Conservation (phyloP, 1,284 basidiomycete genomes). For the Irpex sp. region DNA sequence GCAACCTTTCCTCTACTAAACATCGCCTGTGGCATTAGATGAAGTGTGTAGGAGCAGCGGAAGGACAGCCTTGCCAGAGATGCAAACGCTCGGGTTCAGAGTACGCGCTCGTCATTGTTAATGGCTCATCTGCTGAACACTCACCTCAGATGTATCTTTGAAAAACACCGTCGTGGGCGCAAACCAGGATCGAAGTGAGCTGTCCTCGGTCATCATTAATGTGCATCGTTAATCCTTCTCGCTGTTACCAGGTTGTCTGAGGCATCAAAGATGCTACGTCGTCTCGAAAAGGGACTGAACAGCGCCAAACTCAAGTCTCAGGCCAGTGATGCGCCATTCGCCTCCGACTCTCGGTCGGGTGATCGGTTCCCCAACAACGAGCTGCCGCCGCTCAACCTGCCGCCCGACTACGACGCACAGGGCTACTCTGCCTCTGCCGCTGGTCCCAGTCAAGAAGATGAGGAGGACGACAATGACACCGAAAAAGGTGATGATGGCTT, state of each 20-base stretch:
- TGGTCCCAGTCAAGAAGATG: constrained; percentile 29
- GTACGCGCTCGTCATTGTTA: constrained; percentile 35
- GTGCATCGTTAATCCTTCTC: background rate
- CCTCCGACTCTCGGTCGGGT: constrained; percentile 29
- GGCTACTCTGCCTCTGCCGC: constrained; percentile 25
- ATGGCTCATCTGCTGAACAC: constrained; percentile 13
- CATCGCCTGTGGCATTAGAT: constrained; percentile 46
- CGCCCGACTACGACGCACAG: constrained; percentile 29
- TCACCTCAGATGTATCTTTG: constrained; percentile 65
- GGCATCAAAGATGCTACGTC: constrained; percentile 81
- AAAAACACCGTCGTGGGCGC: constrained; percentile 80
- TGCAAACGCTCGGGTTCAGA: constrained; percentile 75
- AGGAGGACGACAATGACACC: constrained; percentile 62
- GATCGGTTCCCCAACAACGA: constrained; percentile 42
- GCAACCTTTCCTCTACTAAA: constrained; percentile 15
- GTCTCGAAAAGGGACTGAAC: constrained; percentile 78
- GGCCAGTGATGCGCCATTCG: constrained; percentile 24
- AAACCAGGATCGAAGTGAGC: constrained; percentile 85
- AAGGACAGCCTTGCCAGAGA: constrained; percentile 73
- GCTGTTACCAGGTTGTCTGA: constrained; percentile 61
- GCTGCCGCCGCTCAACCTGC: constrained; percentile 43
- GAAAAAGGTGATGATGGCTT: constrained; percentile 57
- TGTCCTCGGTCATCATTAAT: background rate
- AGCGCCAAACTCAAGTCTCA: constrained; percentile 70
- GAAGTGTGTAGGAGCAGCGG: constrained; percentile 85